phyloP scores from a whole-genome alignment of 192 early-diverging fungal species.

The Gonapodya prolifera region DNA sequence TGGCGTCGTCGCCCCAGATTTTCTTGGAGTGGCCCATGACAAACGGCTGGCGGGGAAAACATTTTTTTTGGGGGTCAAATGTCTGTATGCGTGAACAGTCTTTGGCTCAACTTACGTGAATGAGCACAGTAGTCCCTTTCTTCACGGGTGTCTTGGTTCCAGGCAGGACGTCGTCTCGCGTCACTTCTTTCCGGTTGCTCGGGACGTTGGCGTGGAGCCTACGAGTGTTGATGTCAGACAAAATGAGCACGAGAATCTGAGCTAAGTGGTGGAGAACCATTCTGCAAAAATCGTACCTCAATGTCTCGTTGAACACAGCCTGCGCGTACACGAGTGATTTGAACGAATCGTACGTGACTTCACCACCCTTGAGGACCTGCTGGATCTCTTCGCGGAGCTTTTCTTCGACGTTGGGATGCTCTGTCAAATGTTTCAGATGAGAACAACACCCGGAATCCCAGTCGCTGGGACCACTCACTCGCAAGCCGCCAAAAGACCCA shows the following conservation, averaged over 20 bases:
- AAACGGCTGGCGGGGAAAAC: constrained; percentile 15
- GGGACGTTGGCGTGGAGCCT: constrained; percentile 57
- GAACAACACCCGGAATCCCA: not conserved
- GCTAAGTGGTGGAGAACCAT: too few relatives aligned
- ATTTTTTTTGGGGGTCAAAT: not conserved
- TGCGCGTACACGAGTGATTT: constrained; percentile 34
- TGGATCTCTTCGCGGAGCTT: constrained; percentile 18
- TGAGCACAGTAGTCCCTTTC: not conserved
- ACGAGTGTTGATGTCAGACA: not conserved
- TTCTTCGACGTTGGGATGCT: not conserved
- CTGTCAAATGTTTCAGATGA: not conserved
- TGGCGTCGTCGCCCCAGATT: constrained; percentile 55
- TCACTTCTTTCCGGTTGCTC: constrained; percentile 26
- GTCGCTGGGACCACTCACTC: not conserved
- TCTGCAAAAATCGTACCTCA: too few relatives aligned
- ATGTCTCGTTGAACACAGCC: constrained; percentile 41
- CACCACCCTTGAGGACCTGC: not conserved
- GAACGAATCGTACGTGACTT: constrained; percentile 19
- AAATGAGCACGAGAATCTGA: not conserved
- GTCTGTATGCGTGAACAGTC: not conserved
- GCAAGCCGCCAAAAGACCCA: constrained; percentile 19
- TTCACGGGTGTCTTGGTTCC: not conserved
- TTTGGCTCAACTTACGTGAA: not conserved
- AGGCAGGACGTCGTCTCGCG: not conserved
- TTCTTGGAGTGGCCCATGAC: constrained; percentile 30